These are phyloP conservation scores for Ilyonectria destructans DNA, from an alignment of 2,329 filamentous ascomycete species.

Conservation along the genomic window DNA sequence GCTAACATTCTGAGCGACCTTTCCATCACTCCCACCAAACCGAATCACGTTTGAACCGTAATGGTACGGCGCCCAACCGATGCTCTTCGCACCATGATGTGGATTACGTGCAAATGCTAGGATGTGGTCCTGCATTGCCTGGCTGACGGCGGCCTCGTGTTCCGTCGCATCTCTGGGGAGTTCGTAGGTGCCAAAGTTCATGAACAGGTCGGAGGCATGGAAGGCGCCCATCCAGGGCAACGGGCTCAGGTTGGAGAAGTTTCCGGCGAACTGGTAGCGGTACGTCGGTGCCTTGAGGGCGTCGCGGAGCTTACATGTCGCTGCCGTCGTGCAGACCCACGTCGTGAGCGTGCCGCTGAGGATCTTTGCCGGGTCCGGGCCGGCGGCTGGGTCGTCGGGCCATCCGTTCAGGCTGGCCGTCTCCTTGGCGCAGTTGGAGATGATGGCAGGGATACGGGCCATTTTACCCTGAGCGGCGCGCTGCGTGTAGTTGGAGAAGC, in stretches of 20 bases:
- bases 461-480: conserved; percentile 45
- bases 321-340: conserved; percentile 46
- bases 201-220: conserved; percentile 57
- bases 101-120: conserved; percentile 49
- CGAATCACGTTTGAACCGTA: conserved; percentile 18
- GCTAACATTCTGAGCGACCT: conserved; percentile 12
- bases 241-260: conserved; percentile 59
- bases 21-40: conserved; percentile 16
- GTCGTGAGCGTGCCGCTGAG: conserved; percentile 49
- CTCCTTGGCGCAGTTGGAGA: conserved; percentile 55
- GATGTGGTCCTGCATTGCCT: conserved; percentile 49
- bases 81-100: conserved; percentile 42
- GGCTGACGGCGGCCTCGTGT: conserved; percentile 45
- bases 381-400: conserved; percentile 41
- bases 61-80: conserved; percentile 39
- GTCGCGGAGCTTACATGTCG: conserved; percentile 46
- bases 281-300: conserved; percentile 52
- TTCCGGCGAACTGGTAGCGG: conserved; percentile 59
- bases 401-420: conserved; percentile 11
- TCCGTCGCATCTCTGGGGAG: conserved; percentile 45
- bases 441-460: conserved; percentile 50
- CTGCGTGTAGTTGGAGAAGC: conserved; percentile 53
- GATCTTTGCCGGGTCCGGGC: conserved; percentile 46
- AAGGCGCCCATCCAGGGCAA: conserved; percentile 60
- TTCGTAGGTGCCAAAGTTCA: conserved; percentile 58